Evolutionary conservation across 345 rosid genomes (phyloP).

Genomic region (Eucalyptus microcorys): DNA sequence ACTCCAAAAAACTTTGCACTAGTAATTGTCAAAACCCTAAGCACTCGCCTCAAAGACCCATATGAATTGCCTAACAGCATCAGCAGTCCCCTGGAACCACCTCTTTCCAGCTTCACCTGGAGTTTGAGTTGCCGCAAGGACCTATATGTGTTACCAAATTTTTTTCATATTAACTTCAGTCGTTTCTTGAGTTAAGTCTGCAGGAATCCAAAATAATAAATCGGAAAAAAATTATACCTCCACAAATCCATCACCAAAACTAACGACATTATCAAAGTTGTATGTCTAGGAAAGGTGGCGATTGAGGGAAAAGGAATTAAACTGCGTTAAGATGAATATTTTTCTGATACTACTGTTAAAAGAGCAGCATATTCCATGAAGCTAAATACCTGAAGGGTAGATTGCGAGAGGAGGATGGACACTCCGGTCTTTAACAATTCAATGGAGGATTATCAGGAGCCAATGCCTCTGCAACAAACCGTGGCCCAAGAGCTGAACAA

Average conservation of each 20-base stretch:
- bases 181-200: background rate
- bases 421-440: no score
- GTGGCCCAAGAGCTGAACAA: no score
- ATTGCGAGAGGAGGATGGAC: no score
- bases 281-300: slow-evolving; percentile 73
- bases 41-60: slow-evolving; percentile 88
- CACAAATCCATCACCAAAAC: slow-evolving; percentile 77
- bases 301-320: slow-evolving; percentile 80
- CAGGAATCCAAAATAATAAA: background rate
- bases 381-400: no score
- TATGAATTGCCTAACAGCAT: slow-evolving; percentile 91
- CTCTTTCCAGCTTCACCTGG: slow-evolving; percentile 81
- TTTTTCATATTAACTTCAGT: background rate
- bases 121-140: slow-evolving; percentile 95
- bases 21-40: background rate
- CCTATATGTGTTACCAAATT: slow-evolving; percentile 16
- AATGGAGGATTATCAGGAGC: no score
- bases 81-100: slow-evolving; percentile 99
- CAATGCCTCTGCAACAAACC: no score
- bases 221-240: slow-evolving; percentile 26
- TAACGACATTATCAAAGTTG: slow-evolving; percentile 69
- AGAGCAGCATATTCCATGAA: no score
- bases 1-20: background rate
- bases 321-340: slow-evolving; percentile 77
- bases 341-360: slow-evolving; percentile 73